These are phyloP conservation scores for Aspergillus asperescens DNA, from an alignment of 495 filamentous ascomycete genomes.

Conservation along the genomic window DNA sequence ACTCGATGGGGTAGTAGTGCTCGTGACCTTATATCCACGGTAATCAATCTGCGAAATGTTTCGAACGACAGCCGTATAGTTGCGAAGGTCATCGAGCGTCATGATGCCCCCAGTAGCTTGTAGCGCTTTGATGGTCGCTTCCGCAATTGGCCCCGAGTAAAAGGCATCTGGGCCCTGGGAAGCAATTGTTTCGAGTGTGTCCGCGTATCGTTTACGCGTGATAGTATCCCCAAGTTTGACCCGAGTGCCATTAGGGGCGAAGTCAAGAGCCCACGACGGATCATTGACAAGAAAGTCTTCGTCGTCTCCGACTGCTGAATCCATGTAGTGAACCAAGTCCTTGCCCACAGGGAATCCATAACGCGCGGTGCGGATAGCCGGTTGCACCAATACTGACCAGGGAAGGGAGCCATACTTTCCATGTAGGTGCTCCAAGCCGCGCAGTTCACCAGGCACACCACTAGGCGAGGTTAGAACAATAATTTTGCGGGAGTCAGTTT, in stretches of 20 bases:
- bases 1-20: slow-evolving; percentile 65
- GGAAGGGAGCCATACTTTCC: slow-evolving; percentile 63
- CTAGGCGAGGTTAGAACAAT: slow-evolving; percentile 19
- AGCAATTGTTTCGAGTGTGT: slow-evolving; percentile 72
- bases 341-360: slow-evolving; percentile 66
- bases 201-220: slow-evolving; percentile 70
- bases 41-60: slow-evolving; percentile 63
- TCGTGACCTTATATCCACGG: slow-evolving; percentile 60
- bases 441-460: slow-evolving; percentile 78
- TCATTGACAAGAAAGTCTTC: slow-evolving; percentile 64
- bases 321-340: slow-evolving; percentile 69
- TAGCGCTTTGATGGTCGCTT: slow-evolving; percentile 64
- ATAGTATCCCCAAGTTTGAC: slow-evolving; percentile 68
- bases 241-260: slow-evolving; percentile 73
- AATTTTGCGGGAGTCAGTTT: neutral
- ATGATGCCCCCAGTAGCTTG: slow-evolving; percentile 68
- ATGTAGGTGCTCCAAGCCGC: slow-evolving; percentile 72
- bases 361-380: slow-evolving; percentile 68
- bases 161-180: slow-evolving; percentile 64
- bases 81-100: slow-evolving; percentile 69
- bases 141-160: slow-evolving; percentile 66
- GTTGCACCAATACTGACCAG: slow-evolving; percentile 65
- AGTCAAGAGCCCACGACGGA: slow-evolving; percentile 77
- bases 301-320: slow-evolving; percentile 29
- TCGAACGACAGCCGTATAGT: slow-evolving; percentile 60